These are phyloP conservation scores for Wickerhamiella vanderwaltii DNA, from an alignment of 805 yeast species.

Conservation along the genomic window DNA sequence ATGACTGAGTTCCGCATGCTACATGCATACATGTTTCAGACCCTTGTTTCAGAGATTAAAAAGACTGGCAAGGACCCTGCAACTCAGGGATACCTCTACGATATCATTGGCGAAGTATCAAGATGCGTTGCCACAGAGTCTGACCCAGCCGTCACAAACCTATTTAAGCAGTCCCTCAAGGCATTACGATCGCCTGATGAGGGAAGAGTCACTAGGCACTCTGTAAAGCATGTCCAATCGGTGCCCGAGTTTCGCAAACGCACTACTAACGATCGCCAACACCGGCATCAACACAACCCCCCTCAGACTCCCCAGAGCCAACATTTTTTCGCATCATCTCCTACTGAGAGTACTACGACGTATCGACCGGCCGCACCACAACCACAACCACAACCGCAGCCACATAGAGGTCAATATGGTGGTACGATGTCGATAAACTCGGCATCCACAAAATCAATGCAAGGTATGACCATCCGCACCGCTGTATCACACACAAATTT, in stretches of 20 bases:
- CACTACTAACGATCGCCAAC: background rate
- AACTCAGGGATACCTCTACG: conserved; percentile 6
- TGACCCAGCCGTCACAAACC: background rate
- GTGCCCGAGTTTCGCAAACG: background rate
- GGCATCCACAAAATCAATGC: too few species aligned
- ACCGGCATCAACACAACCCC: background rate
- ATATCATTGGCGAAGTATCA: conserved; percentile 13
- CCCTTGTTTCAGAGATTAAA: conserved; percentile 13
- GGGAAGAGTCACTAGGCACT: background rate
- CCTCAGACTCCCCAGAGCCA: background rate
- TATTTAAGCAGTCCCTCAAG: background rate
- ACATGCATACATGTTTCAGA: conserved; percentile 15
- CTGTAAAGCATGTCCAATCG: background rate
- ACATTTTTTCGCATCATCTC: background rate
- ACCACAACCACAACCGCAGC: background rate
- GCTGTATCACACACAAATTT: background rate
- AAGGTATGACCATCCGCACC: background rate
- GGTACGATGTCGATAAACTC: too few species aligned
- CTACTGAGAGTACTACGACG: background rate
- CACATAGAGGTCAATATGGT: too few species aligned
- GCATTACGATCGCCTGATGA: background rate
- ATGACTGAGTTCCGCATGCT: conserved; percentile 13
- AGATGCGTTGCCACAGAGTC: conserved; percentile 9
- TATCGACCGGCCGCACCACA: too few species aligned
- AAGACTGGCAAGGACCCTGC: background rate